Evolutionary conservation across 805 yeast species (phyloP).

Genomic region (Metschnikowia peoriensis): DNA sequence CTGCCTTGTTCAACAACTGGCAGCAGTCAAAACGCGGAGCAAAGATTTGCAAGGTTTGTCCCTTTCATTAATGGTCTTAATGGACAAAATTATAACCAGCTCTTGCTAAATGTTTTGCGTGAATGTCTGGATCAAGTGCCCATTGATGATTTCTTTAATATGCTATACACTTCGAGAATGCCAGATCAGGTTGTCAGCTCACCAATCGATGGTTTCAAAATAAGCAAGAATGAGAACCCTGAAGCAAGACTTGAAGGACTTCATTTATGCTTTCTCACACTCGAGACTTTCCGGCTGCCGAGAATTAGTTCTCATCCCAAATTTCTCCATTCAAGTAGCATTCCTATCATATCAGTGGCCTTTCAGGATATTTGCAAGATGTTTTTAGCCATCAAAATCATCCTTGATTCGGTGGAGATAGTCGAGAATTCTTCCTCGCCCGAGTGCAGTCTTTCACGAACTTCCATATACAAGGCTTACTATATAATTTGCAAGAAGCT

Average conservation of each 20-base stretch:
- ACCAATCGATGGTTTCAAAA: neutral
- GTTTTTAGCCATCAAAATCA: slow-evolving; percentile 41
- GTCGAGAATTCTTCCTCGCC: slow-evolving; percentile 19
- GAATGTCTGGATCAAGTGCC: neutral
- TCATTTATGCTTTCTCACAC: neutral
- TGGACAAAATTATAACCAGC: neutral
- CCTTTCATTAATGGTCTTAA: neutral
- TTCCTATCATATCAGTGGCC: slow-evolving; percentile 24
- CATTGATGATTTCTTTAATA: neutral
- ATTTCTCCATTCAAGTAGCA: neutral
- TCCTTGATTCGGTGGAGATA: slow-evolving; percentile 32
- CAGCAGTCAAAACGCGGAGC: neutral
- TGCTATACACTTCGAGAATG: neutral
- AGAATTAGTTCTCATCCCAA: neutral
- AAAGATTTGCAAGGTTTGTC: neutral
- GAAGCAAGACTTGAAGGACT: neutral
- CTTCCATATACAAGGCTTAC: slow-evolving; percentile 41
- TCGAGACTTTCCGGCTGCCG: neutral
- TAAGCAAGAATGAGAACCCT: neutral
- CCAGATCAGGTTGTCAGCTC: neutral
- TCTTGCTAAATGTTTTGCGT: neutral
- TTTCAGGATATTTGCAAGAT: slow-evolving; percentile 43
- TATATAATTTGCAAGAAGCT: slow-evolving; percentile 40
- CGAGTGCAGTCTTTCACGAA: slow-evolving; percentile 35
- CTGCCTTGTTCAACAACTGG: neutral